Base-by-base conservation (phyloP, 2,329 filamentous ascomycete genomes). In the Fusarium sterilihyphosum region DNA sequence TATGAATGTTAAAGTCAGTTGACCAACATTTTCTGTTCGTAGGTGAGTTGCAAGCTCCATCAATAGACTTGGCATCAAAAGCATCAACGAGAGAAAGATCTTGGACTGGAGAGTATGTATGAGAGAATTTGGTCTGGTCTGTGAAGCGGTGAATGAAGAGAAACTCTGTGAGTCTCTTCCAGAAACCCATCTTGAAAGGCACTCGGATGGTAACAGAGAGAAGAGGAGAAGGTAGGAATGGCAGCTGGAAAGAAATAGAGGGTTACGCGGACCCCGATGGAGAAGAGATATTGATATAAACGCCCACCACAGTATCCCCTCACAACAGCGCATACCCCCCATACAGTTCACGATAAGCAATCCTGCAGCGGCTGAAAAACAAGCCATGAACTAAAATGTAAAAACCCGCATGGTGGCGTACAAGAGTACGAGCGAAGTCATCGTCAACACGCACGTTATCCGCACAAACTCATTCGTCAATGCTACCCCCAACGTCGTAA, bases 151-250 rank as follows among this genome's bases (percentile, higher is more conserved):
- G 24, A 5, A 57, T 31, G 5, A 62, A 57, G n/a, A 62, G 60
- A 43, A 62, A 62, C 50, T 62, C 50, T 3, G 60, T 58, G 11
- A 62, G 50, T 37, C 50, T 62, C 20, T 62, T 62, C 60, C 50
- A 62, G 24, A 62, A 62, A 24, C 60, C 60, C 60, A 58, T 63
- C 5, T n/a, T 31, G 37, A 14, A n/a, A 24, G 6, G 4, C 3
- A 13, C 37, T 56, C 2, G 4, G 18, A 37, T 3, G 22, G 50
- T 53, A 37, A 22, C 9, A 20, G 13, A n/a, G 24, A 16, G 26
- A 31, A 29, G 37, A 16, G 37, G 9, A 26, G 20, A 33, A 22
- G 26, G 26, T 57, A 12, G 8, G 8, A 29, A 44, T 0, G 53
- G 2, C 16, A 24, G 22, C 26, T 57, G 38, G 26, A n/a, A 31